Percentiles rank a stretch among this genome's conserved stretches.
Evolutionary conservation across 1,284 basidiomycete genomes (phyloP).

Genomic region (Baeospora myosura): DNA sequence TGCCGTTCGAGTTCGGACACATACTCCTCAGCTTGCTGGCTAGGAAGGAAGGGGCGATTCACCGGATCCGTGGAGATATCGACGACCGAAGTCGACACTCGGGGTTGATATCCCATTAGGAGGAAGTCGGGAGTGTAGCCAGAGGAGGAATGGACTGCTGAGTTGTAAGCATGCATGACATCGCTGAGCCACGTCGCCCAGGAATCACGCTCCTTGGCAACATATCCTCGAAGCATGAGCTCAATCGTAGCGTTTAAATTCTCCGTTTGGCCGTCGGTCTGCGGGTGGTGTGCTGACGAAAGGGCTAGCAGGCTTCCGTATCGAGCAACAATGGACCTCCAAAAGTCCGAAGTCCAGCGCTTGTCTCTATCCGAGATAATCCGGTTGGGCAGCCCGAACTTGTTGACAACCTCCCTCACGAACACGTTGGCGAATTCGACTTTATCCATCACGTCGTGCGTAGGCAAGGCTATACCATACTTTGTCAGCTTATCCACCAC

Average conservation of each 20-base stretch:
- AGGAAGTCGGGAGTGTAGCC: conserved; percentile 8
- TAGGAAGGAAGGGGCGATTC: not conserved
- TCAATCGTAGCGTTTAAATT: conserved; percentile 21
- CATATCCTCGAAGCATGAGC: conserved; percentile 14
- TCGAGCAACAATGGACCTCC: conserved; percentile 14
- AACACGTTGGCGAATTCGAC: conserved; percentile 15
- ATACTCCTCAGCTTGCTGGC: conserved; percentile 2
- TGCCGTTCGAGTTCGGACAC: not conserved
- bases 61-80: not conserved
- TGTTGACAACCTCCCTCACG: conserved; percentile 12
- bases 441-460: conserved; percentile 7
- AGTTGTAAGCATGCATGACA: conserved; percentile 16
- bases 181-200: conserved; percentile 22
- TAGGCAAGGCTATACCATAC: conserved; percentile 26
- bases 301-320: conserved; percentile 3
- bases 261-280: conserved; percentile 29
- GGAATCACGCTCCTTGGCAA: conserved; percentile 19
- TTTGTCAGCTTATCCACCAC: conserved; percentile 33
- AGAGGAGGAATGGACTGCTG: conserved; percentile 7
- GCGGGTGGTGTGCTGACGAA: conserved; percentile 19
- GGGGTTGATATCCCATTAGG: conserved; percentile 8
- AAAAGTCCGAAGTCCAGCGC: conserved; percentile 20
- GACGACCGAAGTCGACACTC: not conserved
- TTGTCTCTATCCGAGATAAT: conserved; percentile 22
- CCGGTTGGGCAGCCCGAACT: conserved; percentile 19